Evolutionary conservation across 2,329 filamentous ascomycete species (phyloP), one percentile per base, ranked within the genome.

Genomic region (Aspergillus ibericus): DNA sequence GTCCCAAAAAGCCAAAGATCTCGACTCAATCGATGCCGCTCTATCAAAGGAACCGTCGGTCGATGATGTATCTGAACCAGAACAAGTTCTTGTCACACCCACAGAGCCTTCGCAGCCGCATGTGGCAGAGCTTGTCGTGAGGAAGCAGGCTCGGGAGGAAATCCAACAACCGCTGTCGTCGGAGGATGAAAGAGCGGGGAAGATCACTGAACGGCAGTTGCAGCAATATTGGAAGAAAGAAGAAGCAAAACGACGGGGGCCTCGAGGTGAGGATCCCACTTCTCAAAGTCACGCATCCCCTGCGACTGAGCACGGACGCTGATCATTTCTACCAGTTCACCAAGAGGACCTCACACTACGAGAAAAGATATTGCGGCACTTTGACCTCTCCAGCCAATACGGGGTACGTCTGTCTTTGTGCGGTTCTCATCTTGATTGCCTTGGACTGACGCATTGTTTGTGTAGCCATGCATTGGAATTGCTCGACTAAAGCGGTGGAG

Each of bases 361-460:
- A 56, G 93, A 98, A 81, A 96, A 93, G 80, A 86, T 98, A 25
- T 76, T 98, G 68, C 82, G 93, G 63, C 91, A 96, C 73, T 99
- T 95, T 77, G 95, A 99, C 73, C 89, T 96, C 65, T 95, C 88
- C 70, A 91, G 85, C 60, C 91, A 96, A 69, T 99, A 91, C 74
- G 95, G 95, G 57, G 92, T 96, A 85, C 80, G 90, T 86, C n/a
- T 55, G 13, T 49, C 34, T 25, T 50, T 47, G 8, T 38, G n/a
- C 54, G 46, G 5, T 55, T 9, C n/a, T 12, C 8, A n/a, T n/a
- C 20, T 10, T 36, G 9, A 9, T 40, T 32, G 16, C 20, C 20
- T 44, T 35, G 15, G 27, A 13, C 16, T 15, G 15, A 13, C 15
- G 9, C 20, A 12, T 7, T 29, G 4, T 36, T 7, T 27, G 20